Base-by-base conservation (phyloP, 495 filamentous ascomycete species). In the Melanomma pulvis-pyrius region DNA sequence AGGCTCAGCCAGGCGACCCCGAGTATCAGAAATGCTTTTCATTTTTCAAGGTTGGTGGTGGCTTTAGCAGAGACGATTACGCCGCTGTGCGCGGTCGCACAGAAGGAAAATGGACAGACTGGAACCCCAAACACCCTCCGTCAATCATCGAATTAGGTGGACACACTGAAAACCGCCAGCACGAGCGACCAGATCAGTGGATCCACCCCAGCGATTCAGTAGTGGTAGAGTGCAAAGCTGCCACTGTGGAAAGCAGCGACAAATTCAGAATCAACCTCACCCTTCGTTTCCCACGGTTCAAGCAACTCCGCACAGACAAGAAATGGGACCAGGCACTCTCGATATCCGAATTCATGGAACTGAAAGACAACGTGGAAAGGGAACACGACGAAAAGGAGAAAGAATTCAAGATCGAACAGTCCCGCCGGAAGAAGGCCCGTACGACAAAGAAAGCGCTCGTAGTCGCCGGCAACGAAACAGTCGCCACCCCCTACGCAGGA, bases 41-140 rank as follows among this genome's bases (percentile, higher is more conserved):
- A 17, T 96, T 98, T 76, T 94, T 92, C 79, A 98, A 96, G 76
- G 94, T 98, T 24, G 94, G 94, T 39, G 94, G 96, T 55, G 94
- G 94, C 0, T 92, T 98, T 69, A 89, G 86, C 29, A 90, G 88
- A 4, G 84, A 87, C 61, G 96, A 98, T 71, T 97, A 96, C 69
- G 87, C 86, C 0, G 85, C 87, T 49, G 86, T 98, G 41, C 81
- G 87, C 1, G 90, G 96, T 71, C 84, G 85, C 32, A 98, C 96
- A 0, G 90, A 96, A 51, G 91, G 88, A 15, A 96, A 96, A 72
- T 98, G 96, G 96, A 81, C 83, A 5, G 83, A 90, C 19, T 98
- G 91, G 91, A 89, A 97, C 75, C 60, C 82, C 0, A 88, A 88
- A 53, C 86, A 84, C 50, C 94, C 94, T 19, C 96, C 96, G 0